Base-by-base conservation (phyloP, 78 protist genomes). In the Isochrysis galbana region DNA sequence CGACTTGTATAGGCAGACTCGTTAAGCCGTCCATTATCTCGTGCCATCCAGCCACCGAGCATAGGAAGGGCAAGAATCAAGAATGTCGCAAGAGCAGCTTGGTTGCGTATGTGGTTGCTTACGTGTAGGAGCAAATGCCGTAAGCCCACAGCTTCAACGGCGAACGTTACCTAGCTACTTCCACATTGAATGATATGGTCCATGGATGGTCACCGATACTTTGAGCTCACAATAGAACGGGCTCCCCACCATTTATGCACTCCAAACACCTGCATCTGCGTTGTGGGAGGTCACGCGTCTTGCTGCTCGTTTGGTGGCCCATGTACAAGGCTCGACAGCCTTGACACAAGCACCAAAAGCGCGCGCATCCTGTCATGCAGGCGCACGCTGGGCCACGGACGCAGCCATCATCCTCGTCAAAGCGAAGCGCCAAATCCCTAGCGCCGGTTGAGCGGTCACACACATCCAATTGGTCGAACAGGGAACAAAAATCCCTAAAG, bases 361-460 rank as follows among this genome's bases (percentile, higher is more conserved):
- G n/a, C 22, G 39, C 29, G 89, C 89, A 83, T 21, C 89, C 89
- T 0, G 7, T 19, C 55, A 26, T 25, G 54, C 89, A 83, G 39
- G 47, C 89, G 22, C 14, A 38, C 25, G 55, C 14, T 0, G 89
- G 89, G 36, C 89, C 89, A n/a, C 7, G 26, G 22, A 77, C 0
- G 89, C 89, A 83, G 44, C 90, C 90, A 19, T 51, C 74, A 0
- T 86, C 74, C 90, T 86, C 90, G 11, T 48, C 23, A 19, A 51
- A 0, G 77, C 21, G 47, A 44, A 86, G 74, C 47, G n/a, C 45
- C 5, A 86, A 72, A 46, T 86, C 90, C 25, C 72, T 39, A 39
- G 38, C 44, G 19, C 89, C 89, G 26, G 90, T 51, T 44, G 90
- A 14, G 91, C 91, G 91, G 91, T 87, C 34, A 46, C 90, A 87